Base-by-base conservation (phyloP, 257 asterid genomes). In the Plantago elongata region DNA sequence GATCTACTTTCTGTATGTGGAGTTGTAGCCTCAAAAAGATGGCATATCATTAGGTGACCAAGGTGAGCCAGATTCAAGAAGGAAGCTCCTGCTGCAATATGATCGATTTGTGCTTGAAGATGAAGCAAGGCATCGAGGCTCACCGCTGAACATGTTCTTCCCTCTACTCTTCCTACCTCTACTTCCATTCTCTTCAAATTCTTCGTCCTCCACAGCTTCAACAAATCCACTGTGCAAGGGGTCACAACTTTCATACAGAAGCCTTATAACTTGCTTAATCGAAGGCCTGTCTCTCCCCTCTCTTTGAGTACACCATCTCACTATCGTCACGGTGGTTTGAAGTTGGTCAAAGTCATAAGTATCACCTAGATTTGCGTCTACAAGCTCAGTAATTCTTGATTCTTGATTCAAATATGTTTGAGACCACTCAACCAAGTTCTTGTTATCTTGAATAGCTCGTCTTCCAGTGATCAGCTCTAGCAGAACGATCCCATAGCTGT, bases 81-180 rank as follows among this genome's bases (percentile, higher is more conserved):
- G 80, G 58, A 87, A 84, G 71, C 83, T 93, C 62, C 94, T 72
- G 60, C 99, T 89, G 62, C 99, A 85, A 59, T 82, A 78, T 12
- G 97, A 89, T 66, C 87, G 77, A 10, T 93, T 74, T 0, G 97
- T 93, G 81, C 97, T 93, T 4, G 97, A 93, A 44, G 99, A 93
- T 51, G 99, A 93, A 66, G 94, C 90, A 18, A 89, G 72, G 61
- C 80, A 78, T 60, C 89, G 77, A 54, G 65, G 85, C 65, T 87
- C 96, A 38, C 96, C 89, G 38, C 87, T 77, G 57, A 60, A 81
- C 45, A 64, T 51, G 54, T 69, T 74, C 69, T 83, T 82, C 55
- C 86, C 77, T 50, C 92, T 71, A 69, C 87, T 81, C 27, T 72
- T 81, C 70, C 92, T 78, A 64, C 82, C 86, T 58, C 75, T 62